Evolutionary conservation across 2,329 filamentous ascomycete genomes (phyloP), one percentile per base, ranked within the genome.

Genomic region (Chaetomiaceae sp.): DNA sequence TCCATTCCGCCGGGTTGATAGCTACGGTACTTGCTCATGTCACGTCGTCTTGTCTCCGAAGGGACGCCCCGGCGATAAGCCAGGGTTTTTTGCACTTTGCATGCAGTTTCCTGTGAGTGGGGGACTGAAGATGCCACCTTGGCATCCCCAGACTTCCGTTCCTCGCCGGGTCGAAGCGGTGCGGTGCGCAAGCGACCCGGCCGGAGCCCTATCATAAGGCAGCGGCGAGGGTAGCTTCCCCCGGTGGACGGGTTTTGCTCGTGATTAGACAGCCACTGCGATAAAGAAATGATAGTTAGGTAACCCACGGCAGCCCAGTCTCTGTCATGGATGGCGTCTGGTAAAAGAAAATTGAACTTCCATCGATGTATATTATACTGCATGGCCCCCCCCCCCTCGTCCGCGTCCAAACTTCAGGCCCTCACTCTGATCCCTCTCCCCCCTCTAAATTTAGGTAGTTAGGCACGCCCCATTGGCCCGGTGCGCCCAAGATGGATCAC

Each of bases 401-500:
- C n/a, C n/a, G n/a, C n/a, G n/a, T n/a, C n/a, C n/a, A n/a, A n/a
- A n/a, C n/a, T n/a, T n/a, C n/a, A n/a, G n/a, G n/a, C n/a, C n/a
- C n/a, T n/a, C n/a, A n/a, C n/a, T n/a, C n/a, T n/a, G n/a, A n/a
- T n/a, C n/a, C n/a, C n/a, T n/a, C n/a, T n/a, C n/a, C n/a, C n/a
- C n/a, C n/a, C n/a, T n/a, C n/a, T n/a, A n/a, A n/a, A n/a, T n/a
- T n/a, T n/a, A 14, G 3, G 20, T 13, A 21, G 38, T 25, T 25
- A 18, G 14, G 30, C 18, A 20, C 18, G 2, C 43, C 21, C n/a
- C 18, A 30, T 30, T 11, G 18, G 18, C 20, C 10, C 27, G n/a
- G 25, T 13, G 27, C 25, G 21, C 18, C 33, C 30, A 56, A 25
- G 2, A 59, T 59, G 57, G 54, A 57, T 45, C 55, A 59, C 42